Percentiles rank a stretch among this genome's conserved stretches.
Conservation (phyloP, 495 filamentous ascomycete species). For the Xylaria bambusicola region DNA sequence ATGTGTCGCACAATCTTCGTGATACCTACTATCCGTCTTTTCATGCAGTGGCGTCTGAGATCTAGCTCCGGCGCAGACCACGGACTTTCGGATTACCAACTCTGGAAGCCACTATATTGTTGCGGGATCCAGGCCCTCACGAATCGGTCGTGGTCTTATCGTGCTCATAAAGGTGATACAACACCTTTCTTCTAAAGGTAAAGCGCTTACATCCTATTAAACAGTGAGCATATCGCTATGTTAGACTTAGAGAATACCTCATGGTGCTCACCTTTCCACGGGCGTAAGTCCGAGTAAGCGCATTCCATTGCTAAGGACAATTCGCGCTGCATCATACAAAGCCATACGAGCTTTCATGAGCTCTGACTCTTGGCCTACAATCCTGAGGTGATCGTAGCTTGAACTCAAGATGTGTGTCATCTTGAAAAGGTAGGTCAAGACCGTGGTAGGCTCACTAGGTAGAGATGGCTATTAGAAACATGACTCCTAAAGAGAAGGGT, state of each 20-base stretch:
- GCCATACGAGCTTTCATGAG: slow-evolving; percentile 78
- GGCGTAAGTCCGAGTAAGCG: slow-evolving; percentile 75
- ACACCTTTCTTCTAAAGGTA: background rate
- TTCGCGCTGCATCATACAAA: slow-evolving; percentile 75
- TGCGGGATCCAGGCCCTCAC: background rate
- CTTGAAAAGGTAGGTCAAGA: slow-evolving; percentile 83
- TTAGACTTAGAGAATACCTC: too few species aligned
- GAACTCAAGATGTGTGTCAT: slow-evolving; percentile 85
- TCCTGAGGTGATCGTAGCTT: slow-evolving; percentile 78
- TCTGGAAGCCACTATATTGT: background rate
- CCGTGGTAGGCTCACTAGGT: slow-evolving; percentile 58
- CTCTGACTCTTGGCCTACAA: slow-evolving; percentile 71
- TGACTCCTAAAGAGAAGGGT: background rate
- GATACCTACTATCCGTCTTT: background rate
- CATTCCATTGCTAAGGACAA: slow-evolving; percentile 85
- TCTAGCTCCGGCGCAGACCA: background rate
- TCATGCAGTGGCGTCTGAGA: background rate
- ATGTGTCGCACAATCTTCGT: background rate
- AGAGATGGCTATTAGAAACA: background rate
- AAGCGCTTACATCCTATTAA: slow-evolving; percentile 15
- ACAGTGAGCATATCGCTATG: background rate
- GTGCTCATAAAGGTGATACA: background rate
- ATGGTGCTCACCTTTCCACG: slow-evolving; percentile 59
- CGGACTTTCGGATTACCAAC: background rate
- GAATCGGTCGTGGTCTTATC: background rate